These are phyloP conservation scores for Leccinum cinnamomeum DNA, from an alignment of 1,284 basidiomycete genomes.

Conservation along the genomic window DNA sequence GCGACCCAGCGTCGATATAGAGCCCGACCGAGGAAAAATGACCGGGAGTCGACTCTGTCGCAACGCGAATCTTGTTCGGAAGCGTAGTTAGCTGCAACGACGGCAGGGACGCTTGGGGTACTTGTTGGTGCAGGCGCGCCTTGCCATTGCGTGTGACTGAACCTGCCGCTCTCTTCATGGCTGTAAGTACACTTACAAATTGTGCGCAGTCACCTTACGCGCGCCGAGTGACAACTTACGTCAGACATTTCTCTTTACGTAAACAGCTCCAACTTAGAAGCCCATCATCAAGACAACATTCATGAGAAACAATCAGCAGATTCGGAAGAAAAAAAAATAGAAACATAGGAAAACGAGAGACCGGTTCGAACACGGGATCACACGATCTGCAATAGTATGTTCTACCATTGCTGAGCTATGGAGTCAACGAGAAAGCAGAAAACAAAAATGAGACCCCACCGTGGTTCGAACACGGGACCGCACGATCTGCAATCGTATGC, in stretches of 20 bases:
- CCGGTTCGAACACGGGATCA: neutral
- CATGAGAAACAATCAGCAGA: neutral
- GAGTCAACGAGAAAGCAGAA: neutral
- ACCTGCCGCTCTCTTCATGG: slow-evolving; percentile 31
- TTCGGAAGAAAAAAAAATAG: neutral
- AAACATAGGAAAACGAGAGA: neutral
- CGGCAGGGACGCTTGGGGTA: slow-evolving; percentile 31
- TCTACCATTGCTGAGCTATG: neutral
- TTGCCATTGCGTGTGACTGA: slow-evolving; percentile 29
- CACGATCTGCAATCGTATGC: slow-evolving; percentile 43
- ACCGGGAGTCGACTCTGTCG: slow-evolving; percentile 87
- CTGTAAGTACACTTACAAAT: slow-evolving; percentile 7
- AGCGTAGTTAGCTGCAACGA: slow-evolving; percentile 75
- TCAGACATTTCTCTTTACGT: neutral
- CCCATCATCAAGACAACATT: neutral
- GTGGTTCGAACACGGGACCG: slow-evolving; percentile 44
- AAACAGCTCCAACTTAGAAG: neutral
- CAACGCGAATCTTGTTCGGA: slow-evolving; percentile 90
- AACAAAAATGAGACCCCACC: slow-evolving; percentile 36
- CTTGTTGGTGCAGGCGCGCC: slow-evolving; percentile 18
- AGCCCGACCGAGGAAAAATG: slow-evolving; percentile 95
- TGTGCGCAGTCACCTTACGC: neutral
- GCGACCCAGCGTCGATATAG: slow-evolving; percentile 90
- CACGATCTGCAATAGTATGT: neutral
- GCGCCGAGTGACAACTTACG: slow-evolving; percentile 2